Evolutionary conservation across 192 early-diverging fungal species (phyloP).

Genomic region (Backusella liffmaniae): DNA sequence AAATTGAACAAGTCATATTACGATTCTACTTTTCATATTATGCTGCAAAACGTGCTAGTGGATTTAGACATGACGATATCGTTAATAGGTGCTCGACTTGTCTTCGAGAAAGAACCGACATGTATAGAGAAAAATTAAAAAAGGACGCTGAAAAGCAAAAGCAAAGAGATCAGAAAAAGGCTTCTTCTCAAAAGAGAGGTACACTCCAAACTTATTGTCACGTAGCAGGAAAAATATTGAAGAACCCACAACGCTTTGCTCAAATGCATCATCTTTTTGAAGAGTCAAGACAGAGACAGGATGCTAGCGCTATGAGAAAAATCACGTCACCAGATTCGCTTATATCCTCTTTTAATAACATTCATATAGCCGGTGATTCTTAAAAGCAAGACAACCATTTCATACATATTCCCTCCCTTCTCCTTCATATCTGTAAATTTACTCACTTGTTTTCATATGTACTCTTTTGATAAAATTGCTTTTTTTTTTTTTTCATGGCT

Average conservation of each 20-base stretch:
- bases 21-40: background rate
- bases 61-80: background rate
- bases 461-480: background rate
- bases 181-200: background rate
- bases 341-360: background rate
- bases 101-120: background rate
- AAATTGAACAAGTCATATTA: background rate
- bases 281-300: background rate
- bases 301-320: background rate
- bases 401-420: background rate
- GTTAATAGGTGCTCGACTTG: background rate
- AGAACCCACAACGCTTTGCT: background rate
- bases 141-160: background rate
- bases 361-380: background rate
- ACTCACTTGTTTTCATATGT: background rate
- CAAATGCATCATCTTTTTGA: background rate
- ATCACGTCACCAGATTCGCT: background rate
- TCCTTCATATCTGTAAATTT: background rate
- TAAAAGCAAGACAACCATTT: background rate
- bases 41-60: background rate
- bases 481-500: too few relatives aligned
- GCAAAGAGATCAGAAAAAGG: background rate
- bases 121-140: background rate
- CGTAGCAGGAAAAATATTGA: background rate
- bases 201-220: background rate